Base-by-base conservation (phyloP, 1,284 basidiomycete genomes). In the Cryptococcus floricola region DNA sequence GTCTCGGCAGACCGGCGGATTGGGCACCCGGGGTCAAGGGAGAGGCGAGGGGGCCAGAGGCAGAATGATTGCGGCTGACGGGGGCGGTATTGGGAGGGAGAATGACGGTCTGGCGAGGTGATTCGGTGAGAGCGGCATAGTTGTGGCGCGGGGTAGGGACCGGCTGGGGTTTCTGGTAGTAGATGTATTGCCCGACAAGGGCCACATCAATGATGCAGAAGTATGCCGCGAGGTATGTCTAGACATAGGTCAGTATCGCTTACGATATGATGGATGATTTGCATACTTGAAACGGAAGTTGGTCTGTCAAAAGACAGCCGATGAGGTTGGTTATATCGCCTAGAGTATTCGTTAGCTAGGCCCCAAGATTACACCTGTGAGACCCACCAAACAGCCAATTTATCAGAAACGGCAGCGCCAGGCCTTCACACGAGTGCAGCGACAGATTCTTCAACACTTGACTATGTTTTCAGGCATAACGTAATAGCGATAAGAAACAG, bases 261-360 rank as follows among this genome's bases (percentile, higher is more conserved):
- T 19, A 48, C 19, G 13, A 18, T 12, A 41, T 9, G 8, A 34
- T n/a, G n/a, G 19, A n/a, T 5, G 39, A 12, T 8, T 14, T 53
- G 70, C 83, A 66, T 71, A 89, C 91, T 77, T 94, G 92, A 76
- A 97, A 96, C 13, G 91, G 91, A n/a, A 96, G 82, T 69, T 96
- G 93, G 66, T 87, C 82, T 1, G 93, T 96, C 52, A 97, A 80
- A 59, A 96, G 76, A 74, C 93, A 95, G 13, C 91, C 79, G 63
- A 95, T 77, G 39, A 96, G 81, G 74, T 96, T 96, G 25, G 91
- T 91, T 37, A 87, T 77, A 76, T 96, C 93, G 54, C 93, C 91
- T 92, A 65, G 25, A 47, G 27, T 9, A 13, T 37, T 23, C 37
- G 16, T 47, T 39, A 38, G 28, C 27, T 6, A 12, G 8, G 18